These are phyloP conservation scores for Astrothelium macrocarpum DNA, from an alignment of 495 filamentous ascomycete species.

Conservation along the genomic window DNA sequence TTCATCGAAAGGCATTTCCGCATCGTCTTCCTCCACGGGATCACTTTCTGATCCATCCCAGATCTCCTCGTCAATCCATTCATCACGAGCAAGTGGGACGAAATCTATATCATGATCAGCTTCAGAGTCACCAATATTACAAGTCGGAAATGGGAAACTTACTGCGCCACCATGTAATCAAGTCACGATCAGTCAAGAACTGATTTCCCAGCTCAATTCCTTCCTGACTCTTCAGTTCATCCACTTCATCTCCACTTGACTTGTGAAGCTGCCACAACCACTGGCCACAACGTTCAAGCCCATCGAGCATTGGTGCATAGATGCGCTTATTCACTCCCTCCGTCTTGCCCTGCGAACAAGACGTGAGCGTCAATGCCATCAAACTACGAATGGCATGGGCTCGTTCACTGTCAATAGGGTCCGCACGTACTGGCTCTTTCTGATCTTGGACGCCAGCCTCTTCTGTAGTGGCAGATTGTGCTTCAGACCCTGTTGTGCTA, in stretches of 20 bases:
- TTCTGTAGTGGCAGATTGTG: background rate
- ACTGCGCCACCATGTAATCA: background rate
- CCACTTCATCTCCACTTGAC: background rate
- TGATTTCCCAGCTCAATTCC: background rate
- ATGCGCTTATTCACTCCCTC: background rate
- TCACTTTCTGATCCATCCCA: background rate
- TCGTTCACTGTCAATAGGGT: background rate
- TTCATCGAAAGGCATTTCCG: background rate
- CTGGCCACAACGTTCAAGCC: background rate
- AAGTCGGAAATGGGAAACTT: background rate
- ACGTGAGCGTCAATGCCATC: background rate
- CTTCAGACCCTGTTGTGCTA: background rate
- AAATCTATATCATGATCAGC: background rate
- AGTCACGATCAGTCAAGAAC: background rate
- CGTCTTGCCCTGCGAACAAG: background rate
- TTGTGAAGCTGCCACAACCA: background rate
- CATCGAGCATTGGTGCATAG: background rate
- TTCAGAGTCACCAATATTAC: background rate
- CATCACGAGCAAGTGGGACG: background rate
- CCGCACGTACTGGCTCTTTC: background rate
- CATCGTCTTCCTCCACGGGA: background rate
- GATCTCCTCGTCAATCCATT: background rate
- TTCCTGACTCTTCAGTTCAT: background rate
- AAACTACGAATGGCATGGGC: background rate
- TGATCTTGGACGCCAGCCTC: background rate